Evolutionary conservation across 2,329 filamentous ascomycete genomes (phyloP).

Genomic region (Calonectria honghensis): DNA sequence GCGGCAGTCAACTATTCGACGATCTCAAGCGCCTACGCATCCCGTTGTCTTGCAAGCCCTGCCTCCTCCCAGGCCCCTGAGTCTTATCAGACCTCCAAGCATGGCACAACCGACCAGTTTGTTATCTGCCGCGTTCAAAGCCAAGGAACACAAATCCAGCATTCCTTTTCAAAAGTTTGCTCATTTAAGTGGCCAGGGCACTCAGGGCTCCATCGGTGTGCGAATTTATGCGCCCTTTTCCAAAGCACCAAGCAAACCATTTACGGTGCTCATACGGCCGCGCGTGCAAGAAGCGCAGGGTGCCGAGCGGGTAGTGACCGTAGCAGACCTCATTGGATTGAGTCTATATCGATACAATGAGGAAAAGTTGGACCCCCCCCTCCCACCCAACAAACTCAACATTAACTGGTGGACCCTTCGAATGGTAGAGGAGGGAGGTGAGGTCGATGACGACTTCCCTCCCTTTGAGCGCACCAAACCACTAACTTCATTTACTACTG

Average conservation of each 20-base stretch:
- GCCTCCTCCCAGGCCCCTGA: slow-evolving; percentile 82
- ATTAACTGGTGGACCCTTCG: slow-evolving; percentile 89
- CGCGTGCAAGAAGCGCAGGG: slow-evolving; percentile 81
- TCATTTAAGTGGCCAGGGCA: slow-evolving; percentile 84
- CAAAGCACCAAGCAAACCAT: slow-evolving; percentile 76
- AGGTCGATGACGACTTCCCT: slow-evolving; percentile 90
- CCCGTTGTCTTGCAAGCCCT: slow-evolving; percentile 78
- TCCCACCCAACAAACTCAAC: slow-evolving; percentile 80
- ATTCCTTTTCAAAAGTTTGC: slow-evolving; percentile 87
- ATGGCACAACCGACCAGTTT: slow-evolving; percentile 82
- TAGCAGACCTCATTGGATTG: slow-evolving; percentile 88
- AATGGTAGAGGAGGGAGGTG: slow-evolving; percentile 89
- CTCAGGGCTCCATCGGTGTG: slow-evolving; percentile 83
- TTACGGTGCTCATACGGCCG: slow-evolving; percentile 83
- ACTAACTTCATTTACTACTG: slow-evolving; percentile 86
- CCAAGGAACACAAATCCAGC: slow-evolving; percentile 80
- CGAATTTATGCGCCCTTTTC: slow-evolving; percentile 87
- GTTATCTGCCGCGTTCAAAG: slow-evolving; percentile 82
- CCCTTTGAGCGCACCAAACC: slow-evolving; percentile 84
- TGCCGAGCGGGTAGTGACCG: slow-evolving; percentile 77
- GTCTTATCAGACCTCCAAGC: slow-evolving; percentile 78
- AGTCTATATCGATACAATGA: slow-evolving; percentile 86
- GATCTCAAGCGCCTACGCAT: slow-evolving; percentile 73
- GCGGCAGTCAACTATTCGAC: slow-evolving; percentile 78
- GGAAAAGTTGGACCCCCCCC: slow-evolving; percentile 81